Percentiles rank a stretch among this genome's conserved stretches.
Conservation (phyloP, 2,329 filamentous ascomycete species). For the Bertia moriformis region DNA sequence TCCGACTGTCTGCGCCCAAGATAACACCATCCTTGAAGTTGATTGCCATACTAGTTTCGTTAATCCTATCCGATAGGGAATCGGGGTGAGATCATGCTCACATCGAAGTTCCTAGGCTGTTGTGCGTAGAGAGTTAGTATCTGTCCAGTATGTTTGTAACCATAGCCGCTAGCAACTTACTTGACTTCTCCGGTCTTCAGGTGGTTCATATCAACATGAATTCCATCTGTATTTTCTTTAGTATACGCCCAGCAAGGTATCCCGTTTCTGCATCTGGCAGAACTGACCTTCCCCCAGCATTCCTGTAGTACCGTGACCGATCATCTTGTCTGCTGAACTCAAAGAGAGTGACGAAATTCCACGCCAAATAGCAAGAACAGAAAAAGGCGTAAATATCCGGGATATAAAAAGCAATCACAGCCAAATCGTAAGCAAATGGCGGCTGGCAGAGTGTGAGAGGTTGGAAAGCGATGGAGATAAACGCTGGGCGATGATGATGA, state of each 20-base stretch:
- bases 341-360: too few relatives aligned
- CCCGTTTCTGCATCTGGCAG: too few relatives aligned
- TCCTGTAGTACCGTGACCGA: not conserved
- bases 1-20: constrained; percentile 91
- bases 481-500: not conserved
- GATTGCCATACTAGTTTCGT: constrained; percentile 72
- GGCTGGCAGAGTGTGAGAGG: not conserved
- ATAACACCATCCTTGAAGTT: constrained; percentile 98
- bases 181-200: constrained; percentile 99
- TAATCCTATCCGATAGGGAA: too few relatives aligned
- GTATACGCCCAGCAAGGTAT: too few relatives aligned
- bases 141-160: constrained; percentile 4
- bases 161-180: constrained; percentile 33
- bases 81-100: too few relatives aligned
- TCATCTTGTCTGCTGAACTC: not conserved
- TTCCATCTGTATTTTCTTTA: too few relatives aligned
- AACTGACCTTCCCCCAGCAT: not conserved
- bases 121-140: constrained; percentile 14
- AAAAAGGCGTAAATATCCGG: not conserved
- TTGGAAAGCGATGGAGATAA: not conserved
- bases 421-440: too few relatives aligned
- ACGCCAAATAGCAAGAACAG: too few relatives aligned
- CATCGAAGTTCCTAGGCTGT: constrained; percentile 92
- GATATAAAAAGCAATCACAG: not conserved
- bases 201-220: constrained; percentile 97